Evolutionary conservation across 208 protist species (phyloP).

Genomic region (Crithidia bombi): DNA sequence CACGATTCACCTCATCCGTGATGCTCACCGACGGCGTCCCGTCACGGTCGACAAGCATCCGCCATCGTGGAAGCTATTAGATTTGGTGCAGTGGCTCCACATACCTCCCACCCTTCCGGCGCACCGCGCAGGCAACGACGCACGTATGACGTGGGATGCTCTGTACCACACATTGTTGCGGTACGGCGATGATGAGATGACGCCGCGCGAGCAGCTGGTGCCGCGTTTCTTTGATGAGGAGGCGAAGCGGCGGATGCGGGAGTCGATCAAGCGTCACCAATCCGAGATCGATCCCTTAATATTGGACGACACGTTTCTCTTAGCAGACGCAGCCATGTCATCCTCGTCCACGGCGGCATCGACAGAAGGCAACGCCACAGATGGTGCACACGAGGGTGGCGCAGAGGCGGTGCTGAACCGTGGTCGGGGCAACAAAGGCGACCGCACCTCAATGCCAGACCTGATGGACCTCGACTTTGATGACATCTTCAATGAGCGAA

Average conservation of each 20-base stretch:
- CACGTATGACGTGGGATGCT: slow-evolving; percentile 91
- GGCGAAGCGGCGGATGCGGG: slow-evolving; percentile 68
- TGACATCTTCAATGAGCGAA: slow-evolving; percentile 63
- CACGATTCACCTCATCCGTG: slow-evolving; percentile 87
- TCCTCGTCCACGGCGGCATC: not conserved
- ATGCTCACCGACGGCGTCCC: slow-evolving; percentile 84
- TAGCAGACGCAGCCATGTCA: slow-evolving; percentile 22
- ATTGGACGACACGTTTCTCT: slow-evolving; percentile 29
- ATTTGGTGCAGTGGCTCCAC: slow-evolving; percentile 88
- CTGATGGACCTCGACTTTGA: slow-evolving; percentile 80
- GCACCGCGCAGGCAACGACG: slow-evolving; percentile 88
- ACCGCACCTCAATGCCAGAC: slow-evolving; percentile 9
- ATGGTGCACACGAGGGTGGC: not conserved
- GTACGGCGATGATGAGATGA: slow-evolving; percentile 88
- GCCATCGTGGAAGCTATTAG: slow-evolving; percentile 80
- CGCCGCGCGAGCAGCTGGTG: slow-evolving; percentile 88
- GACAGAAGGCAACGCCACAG: not conserved
- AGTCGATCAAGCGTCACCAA: slow-evolving; percentile 8
- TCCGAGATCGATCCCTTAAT: not conserved
- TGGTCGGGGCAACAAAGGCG: not conserved
- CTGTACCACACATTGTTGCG: slow-evolving; percentile 88
- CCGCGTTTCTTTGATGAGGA: slow-evolving; percentile 88
- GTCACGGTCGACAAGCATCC: slow-evolving; percentile 91
- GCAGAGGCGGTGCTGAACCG: too few species aligned
- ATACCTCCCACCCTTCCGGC: slow-evolving; percentile 71